A percentile compares a stretch with the other conserved stretches of the same genome.
Evolutionary conservation across 495 filamentous ascomycete species (phyloP).

Genomic region (Hamigera avellanea): DNA sequence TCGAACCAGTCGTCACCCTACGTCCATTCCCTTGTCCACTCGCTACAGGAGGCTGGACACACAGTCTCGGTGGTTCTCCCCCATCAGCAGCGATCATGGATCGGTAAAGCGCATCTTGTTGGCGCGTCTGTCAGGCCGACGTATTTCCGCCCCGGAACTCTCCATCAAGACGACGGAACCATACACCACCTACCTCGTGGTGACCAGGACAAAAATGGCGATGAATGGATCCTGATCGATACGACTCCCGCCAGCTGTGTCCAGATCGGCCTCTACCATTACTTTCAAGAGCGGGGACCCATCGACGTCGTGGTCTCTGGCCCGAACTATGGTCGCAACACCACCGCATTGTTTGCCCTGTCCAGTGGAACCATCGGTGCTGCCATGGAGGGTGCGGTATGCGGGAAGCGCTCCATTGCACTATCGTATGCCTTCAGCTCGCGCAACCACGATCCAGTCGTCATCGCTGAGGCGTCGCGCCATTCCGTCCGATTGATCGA

Average conservation of each 20-base stretch:
- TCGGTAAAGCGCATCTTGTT: conserved; percentile 92
- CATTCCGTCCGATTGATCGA: conserved; percentile 67
- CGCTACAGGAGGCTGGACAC: conserved; percentile 68
- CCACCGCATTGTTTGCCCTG: conserved; percentile 83
- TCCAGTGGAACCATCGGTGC: conserved; percentile 83
- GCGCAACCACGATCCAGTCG: conserved; percentile 61
- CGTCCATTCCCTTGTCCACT: conserved; percentile 70
- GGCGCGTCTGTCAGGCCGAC: conserved; percentile 72
- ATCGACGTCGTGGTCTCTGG: conserved; percentile 83
- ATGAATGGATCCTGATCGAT: conserved; percentile 91
- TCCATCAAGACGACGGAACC: conserved; percentile 56
- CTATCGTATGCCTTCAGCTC: conserved; percentile 80
- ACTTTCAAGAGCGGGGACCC: conserved; percentile 65
- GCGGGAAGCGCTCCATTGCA: conserved; percentile 64
- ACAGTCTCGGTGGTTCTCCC: conserved; percentile 82
- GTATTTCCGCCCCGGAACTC: conserved; percentile 67
- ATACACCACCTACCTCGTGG: conserved; percentile 43
- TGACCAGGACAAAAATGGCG: conserved; percentile 38
- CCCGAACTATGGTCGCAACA: conserved; percentile 92
- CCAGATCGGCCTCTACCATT: conserved; percentile 81
- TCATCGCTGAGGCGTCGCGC: conserved; percentile 63
- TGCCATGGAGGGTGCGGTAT: conserved; percentile 86
- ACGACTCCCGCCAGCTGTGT: conserved; percentile 80
- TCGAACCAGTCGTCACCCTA: conserved; percentile 87
- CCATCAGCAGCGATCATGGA: conserved; percentile 90